Percentiles rank a stretch among this genome's conserved stretches.
phyloP scores from a whole-genome alignment of 2,329 filamentous ascomycete species.

The Leptographium wingfieldii region DNA sequence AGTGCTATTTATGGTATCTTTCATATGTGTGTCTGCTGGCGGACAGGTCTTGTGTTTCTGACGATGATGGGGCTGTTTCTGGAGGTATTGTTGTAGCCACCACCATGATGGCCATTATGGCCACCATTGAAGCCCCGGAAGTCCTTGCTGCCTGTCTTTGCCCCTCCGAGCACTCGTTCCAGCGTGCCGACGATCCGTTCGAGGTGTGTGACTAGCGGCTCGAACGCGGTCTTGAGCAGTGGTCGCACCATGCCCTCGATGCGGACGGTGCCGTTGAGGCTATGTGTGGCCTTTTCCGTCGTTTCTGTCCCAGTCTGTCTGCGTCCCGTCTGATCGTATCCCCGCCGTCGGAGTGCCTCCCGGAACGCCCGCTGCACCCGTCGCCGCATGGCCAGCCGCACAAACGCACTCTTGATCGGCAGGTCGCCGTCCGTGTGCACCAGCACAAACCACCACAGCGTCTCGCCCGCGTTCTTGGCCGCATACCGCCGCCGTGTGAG shows the following conservation, averaged over 20 bases:
- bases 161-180: conserved; percentile 4
- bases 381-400: conserved; percentile 4
- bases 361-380: conserved; percentile 12
- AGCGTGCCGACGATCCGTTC: conserved; percentile 5
- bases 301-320: no score
- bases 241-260: conserved; percentile 3
- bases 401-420: background rate
- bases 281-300: background rate
- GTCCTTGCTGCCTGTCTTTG: no score
- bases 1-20: no score
- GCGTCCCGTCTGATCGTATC: conserved; percentile 10
- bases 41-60: no score
- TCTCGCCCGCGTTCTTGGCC: conserved; percentile 12
- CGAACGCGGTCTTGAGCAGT: conserved; percentile 2
- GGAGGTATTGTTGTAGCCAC: no score
- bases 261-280: conserved; percentile 12
- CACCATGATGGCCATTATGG: no score
- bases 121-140: no score
- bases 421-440: background rate
- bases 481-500: conserved; percentile 19
- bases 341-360: conserved; percentile 13
- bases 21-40: no score
- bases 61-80: no score
- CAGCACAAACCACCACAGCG: conserved; percentile 12
- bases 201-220: conserved; percentile 6